Percentiles rank a stretch among this genome's conserved stretches.
These are phyloP conservation scores for Microascus cirrosus DNA, from an alignment of 2,329 filamentous ascomycete species.

Conservation along the genomic window DNA sequence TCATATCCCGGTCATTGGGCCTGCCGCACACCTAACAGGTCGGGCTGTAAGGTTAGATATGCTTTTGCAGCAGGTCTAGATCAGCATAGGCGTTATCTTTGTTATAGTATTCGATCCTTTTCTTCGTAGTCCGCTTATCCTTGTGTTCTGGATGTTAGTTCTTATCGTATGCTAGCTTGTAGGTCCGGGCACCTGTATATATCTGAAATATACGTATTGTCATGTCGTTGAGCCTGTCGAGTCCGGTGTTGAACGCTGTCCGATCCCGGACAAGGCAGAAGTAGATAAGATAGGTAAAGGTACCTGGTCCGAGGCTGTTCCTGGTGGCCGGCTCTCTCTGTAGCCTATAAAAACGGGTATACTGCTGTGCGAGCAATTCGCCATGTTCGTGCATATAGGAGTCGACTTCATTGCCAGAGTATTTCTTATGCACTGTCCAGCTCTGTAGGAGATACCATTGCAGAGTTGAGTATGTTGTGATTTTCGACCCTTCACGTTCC, in stretches of 20 bases:
- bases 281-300: background rate
- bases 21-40: background rate
- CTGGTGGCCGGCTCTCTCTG: background rate
- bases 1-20: background rate
- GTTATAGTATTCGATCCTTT: background rate
- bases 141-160: background rate
- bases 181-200: background rate
- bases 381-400: background rate
- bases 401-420: background rate
- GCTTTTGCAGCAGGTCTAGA: no score
- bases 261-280: background rate
- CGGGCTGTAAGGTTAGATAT: background rate
- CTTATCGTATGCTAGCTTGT: background rate
- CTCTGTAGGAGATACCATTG: background rate
- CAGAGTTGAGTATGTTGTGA: background rate
- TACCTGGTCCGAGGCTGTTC: background rate
- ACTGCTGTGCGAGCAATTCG: background rate
- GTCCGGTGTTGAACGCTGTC: background rate
- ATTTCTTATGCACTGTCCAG: conserved; percentile 1
- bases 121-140: background rate
- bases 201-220: background rate
- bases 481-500: background rate
- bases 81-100: background rate
- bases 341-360: background rate
- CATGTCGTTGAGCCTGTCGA: background rate